Evolutionary conservation across 2,329 filamentous ascomycete genomes (phyloP), one percentile per base, ranked within the genome.

Genomic region (Phyllosticta citrichinensis): DNA sequence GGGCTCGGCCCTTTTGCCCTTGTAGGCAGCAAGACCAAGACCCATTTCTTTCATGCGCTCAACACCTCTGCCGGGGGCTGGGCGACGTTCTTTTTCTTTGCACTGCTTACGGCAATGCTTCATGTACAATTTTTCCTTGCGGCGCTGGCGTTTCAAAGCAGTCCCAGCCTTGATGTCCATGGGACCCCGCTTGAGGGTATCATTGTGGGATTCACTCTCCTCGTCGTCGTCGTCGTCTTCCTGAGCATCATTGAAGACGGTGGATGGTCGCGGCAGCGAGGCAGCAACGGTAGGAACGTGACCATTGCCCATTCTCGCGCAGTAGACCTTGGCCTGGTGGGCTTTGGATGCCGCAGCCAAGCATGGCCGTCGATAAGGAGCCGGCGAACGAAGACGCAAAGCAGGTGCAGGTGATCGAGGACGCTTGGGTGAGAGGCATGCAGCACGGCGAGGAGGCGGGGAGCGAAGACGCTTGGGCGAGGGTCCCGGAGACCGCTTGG

Each of bases 31-130:
- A 81, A 94, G 89, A 71, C 93, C 84, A 61, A 97, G 81, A 59
- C 93, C 94, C 62, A 99, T 83, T 74, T 95, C 89, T 68, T 87
- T 83, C 94, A 99, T 99, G 65, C 92, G 85, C 78, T 97, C 89
- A 40, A 90, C 91, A 61, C 94, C 94, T 71, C 90, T 88, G 60
- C 94, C 94, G 50, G 89, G 90, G 68, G 86, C 82, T 59, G 89
- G 85, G 67, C 84, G 86, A 64, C 83, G 83, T 67, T 87, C 84
- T 69, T 91, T 82, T 67, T 80, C 81, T 67, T 84, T 91, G 65
- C 86, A 85, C 10, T 55, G 55, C 68, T 91, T 89, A 71, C 91
- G 87, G 77, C 89, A 95, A 70, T 93, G 88, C 73, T 96, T 94
- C 68, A 92, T 87, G 71, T 89, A 87, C 69, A 91, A 88, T 75